Evolutionary conservation across 805 yeast genomes (phyloP).

Genomic region (Blastobotrys parvus): DNA sequence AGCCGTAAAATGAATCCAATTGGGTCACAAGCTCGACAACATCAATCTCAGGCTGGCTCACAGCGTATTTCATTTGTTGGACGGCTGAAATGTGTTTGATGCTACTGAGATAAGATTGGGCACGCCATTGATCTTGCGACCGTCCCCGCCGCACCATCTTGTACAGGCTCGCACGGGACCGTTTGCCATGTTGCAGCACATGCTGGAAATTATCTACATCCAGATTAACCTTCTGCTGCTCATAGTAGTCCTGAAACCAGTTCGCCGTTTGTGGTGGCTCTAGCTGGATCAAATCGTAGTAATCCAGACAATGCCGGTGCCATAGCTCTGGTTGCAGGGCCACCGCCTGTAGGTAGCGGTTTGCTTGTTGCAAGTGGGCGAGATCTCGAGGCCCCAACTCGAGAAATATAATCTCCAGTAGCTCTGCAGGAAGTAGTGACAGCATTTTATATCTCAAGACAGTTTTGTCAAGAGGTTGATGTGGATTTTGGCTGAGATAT

Average conservation of each 20-base stretch:
- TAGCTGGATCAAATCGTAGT: not conserved
- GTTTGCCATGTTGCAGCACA: not conserved
- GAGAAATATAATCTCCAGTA: no score
- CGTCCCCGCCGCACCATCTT: not conserved
- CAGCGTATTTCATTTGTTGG: not conserved
- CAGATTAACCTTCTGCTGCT: not conserved
- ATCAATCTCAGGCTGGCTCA: not conserved
- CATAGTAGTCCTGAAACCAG: not conserved
- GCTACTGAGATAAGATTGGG: not conserved
- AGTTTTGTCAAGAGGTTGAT: no score
- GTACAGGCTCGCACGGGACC: not conserved
- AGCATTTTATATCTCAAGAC: no score
- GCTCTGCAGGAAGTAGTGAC: no score
- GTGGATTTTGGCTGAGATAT: no score
- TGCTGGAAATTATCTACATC: not conserved
- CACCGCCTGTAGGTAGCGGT: no score
- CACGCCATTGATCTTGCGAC: not conserved
- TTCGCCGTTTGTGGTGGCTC: no score
- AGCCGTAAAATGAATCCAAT: not conserved
- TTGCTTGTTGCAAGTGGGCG: no score
- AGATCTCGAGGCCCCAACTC: no score
- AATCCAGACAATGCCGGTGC: no score
- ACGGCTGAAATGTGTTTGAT: not conserved
- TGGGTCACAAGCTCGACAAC: not conserved
- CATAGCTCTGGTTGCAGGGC: no score